Evolutionary conservation across 2,329 filamentous ascomycete genomes (phyloP), one percentile per base, ranked within the genome.

Genomic region (Alternaria infectoria): DNA sequence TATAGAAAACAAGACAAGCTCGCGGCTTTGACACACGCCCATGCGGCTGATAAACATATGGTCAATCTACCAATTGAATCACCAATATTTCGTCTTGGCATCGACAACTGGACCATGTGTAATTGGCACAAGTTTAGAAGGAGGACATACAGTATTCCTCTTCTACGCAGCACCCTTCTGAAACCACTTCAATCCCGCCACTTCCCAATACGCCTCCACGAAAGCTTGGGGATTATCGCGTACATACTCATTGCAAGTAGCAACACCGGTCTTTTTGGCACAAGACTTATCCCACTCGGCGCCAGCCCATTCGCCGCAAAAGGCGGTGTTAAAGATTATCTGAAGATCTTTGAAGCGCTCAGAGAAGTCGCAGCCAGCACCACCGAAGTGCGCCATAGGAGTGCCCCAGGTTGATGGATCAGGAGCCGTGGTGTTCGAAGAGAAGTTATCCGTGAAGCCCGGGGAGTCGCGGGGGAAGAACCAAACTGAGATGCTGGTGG

Each of bases 281-380:
- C 75, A 76, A 5, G 54, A 55, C 25, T 79, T 70, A 44, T 75
- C 73, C 90, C 91, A 96, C 47, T 89, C 71, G 36, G 66, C 71
- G n/a, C 85, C 85, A 11, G 85, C 85, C 85, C 85, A 87, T 47
- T 83, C 81, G 43, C 86, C 85, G 57, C 85, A 87, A 69, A 87
- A 86, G 2, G 83, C 81, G 0, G 80, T 83, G 69, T 86, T 81
- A 57, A 87, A 80, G 32, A 86, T 76, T 51, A 80, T 66, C 23
- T 65, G 69, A 45, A 76, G 64, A 32, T 76, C 68, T 25, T 67
- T 65, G 67, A 81, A 80, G 17, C 66, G 61, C 32, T 64, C 19
- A 1, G 63, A 54, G 65, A 96, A 91, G 58, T 79, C 72, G 61
- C 79, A 81, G 8, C 56, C 65, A 3, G 52, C 11, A 58, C 78